Evolutionary conservation across 129 eudicot species (phyloP), one percentile per base, ranked within the genome.

Genomic region (Tanacetum coccineum): DNA sequence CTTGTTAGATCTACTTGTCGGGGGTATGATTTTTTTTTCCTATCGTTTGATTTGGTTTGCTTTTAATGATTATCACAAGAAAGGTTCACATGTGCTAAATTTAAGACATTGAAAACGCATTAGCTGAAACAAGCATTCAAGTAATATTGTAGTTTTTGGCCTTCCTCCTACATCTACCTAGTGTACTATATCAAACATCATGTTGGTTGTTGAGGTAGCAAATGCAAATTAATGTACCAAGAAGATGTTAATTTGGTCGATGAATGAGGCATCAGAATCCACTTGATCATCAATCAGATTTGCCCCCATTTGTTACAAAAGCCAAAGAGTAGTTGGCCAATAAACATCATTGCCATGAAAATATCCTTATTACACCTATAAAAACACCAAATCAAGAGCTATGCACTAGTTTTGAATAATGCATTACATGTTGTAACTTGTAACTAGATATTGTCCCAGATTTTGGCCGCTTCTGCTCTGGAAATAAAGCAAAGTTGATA

Each of bases 181-280:
- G 18, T 36, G 59, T 65, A 46, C 65, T 8, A n/a, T 32, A 32
- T 61, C 1, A 52, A 55, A 44, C 71, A 64, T 64, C 17, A 68
- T 76, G 80, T 64, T 76, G 80, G 80, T 76, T 52, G 80, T 62
- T 76, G 75, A 76, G 75, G 75, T 17, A 68, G 25, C 75, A 76
- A 62, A 76, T 76, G 75, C 75, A 51, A 76, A 51, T 68, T 70
- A 68, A 72, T 53, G 26, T 25, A 15, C 9, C 18, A 13, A 62
- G 25, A 61, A 36, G 45, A 58, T 59, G 55, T 67, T 50, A 62
- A 62, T 60, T 68, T 68, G 75, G 80, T 76, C 70, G 65, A 70
- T 36, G 54, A 51, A 63, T 40, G 70, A 48, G 15, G 68, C 60
- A 60, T 59, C 61, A 59, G 68, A 48, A 70, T 12, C 50, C 60